Percentiles rank a stretch among this genome's conserved stretches.
These are phyloP conservation scores for Aspergillus bridgeri DNA, from an alignment of 495 filamentous ascomycete species.

Conservation along the genomic window DNA sequence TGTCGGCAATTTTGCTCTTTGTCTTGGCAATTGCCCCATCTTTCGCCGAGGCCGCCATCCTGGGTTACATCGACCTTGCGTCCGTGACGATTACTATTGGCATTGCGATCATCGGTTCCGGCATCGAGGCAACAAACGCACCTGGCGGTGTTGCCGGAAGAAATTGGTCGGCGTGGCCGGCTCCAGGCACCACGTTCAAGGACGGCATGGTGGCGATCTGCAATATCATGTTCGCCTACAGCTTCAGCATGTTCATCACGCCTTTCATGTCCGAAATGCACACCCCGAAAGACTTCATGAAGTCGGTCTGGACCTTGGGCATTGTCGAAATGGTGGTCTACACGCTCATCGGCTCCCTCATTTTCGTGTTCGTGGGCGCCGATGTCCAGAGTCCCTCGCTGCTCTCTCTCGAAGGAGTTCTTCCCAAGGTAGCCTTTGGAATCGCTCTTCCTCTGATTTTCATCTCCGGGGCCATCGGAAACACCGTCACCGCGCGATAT, in stretches of 20 bases:
- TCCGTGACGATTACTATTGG: conserved; percentile 63
- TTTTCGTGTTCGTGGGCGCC: conserved; percentile 64
- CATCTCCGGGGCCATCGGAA: conserved; percentile 61
- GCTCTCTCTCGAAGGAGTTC: conserved; percentile 50
- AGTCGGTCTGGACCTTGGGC: conserved; percentile 58
- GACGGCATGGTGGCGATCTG: conserved; percentile 55
- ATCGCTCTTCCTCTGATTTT: conserved; percentile 71
- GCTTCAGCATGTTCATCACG: conserved; percentile 64
- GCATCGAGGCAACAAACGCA: conserved; percentile 37
- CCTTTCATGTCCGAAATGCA: conserved; percentile 73
- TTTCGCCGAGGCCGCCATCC: conserved; percentile 53
- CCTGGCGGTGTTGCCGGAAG: conserved; percentile 28
- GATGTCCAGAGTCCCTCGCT: conserved; percentile 66
- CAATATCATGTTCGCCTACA: conserved; percentile 68
- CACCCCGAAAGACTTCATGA: conserved; percentile 58
- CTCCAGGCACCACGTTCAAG: conserved; percentile 29
- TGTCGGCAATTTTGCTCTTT: conserved; percentile 59
- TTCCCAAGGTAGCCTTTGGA: conserved; percentile 69
- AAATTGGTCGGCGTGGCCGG: conserved; percentile 38
- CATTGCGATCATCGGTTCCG: conserved; percentile 63
- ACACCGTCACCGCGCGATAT: conserved; percentile 54
- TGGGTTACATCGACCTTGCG: conserved; percentile 57
- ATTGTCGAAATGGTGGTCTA: conserved; percentile 62
- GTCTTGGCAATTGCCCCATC: conserved; percentile 56
- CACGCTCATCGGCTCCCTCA: conserved; percentile 60